These are phyloP conservation scores for Ulmus americana DNA, from an alignment of 331 rosid genomes.

Conservation along the genomic window DNA sequence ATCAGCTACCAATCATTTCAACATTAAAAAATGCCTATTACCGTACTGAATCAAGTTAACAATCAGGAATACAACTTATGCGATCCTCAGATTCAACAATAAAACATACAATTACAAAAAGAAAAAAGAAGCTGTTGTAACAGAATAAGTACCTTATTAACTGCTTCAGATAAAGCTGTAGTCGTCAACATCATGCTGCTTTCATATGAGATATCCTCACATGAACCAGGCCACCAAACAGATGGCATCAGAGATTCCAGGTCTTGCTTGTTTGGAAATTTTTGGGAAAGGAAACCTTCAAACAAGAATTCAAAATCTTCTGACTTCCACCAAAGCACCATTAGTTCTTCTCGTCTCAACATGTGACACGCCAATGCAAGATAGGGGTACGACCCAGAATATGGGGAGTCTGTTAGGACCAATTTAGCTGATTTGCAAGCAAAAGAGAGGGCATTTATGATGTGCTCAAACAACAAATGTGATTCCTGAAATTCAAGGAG, in stretches of 20 bases:
- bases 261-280: conserved; percentile 80
- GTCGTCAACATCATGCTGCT: conserved; percentile 75
- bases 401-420: conserved; percentile 70
- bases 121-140: conserved; percentile 1
- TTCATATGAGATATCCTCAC: conserved; percentile 69
- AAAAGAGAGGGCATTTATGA: conserved; percentile 63
- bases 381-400: conserved; percentile 83
- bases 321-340: conserved; percentile 97
- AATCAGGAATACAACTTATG: not conserved
- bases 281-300: conserved; percentile 84
- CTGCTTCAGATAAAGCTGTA: conserved; percentile 75
- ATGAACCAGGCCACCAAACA: conserved; percentile 96
- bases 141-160: conserved; percentile 53
- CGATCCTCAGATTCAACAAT: conserved; percentile 4
- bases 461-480: conserved; percentile 57
- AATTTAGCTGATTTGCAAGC: conserved; percentile 63
- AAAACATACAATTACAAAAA: not conserved
- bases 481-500: conserved; percentile 68
- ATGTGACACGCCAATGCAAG: conserved; percentile 81
- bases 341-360: conserved; percentile 67
- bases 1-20: not conserved
- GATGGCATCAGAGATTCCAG: conserved; percentile 87
- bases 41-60: too few relatives aligned
- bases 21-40: not conserved
- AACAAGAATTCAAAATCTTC: conserved; percentile 72